phyloP scores from a whole-genome alignment of 768 basidiomycete genomes.

The Rhodotorula babjevae region DNA sequence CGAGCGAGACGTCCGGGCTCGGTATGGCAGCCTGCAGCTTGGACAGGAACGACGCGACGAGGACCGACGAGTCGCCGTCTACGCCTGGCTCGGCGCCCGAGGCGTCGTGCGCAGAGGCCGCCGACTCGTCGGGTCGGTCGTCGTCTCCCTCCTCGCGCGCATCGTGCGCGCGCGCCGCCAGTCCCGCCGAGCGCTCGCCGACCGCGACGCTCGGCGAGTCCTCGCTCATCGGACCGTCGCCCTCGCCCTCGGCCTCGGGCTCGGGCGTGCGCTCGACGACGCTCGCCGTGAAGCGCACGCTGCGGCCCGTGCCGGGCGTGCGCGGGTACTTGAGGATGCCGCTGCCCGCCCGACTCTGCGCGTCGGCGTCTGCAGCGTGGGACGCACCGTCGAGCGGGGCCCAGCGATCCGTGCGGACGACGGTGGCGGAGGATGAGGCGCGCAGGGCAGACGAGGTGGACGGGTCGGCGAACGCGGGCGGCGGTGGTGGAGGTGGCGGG shows the following conservation, averaged over 20 bases:
- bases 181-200: background rate
- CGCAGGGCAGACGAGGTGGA: background rate
- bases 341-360: background rate
- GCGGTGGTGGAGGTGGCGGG: conserved; percentile 11
- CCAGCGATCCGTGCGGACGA: background rate
- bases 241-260: background rate
- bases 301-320: conserved; percentile 36
- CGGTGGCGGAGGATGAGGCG: background rate
- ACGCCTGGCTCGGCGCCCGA: background rate
- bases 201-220: background rate
- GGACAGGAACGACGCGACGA: conserved; percentile 23
- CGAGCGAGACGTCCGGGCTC: conserved; percentile 25
- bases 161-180: background rate
- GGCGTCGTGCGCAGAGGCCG: rapidly evolving
- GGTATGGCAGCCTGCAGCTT: conserved; percentile 21
- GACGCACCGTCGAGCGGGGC: background rate
- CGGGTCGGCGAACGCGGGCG: background rate
- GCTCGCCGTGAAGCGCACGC: conserved; percentile 26
- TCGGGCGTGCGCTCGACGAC: background rate
- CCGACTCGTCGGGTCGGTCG: background rate
- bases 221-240: background rate
- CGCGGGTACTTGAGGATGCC: conserved; percentile 27
- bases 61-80: conserved; percentile 1
- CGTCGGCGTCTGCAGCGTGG: background rate
- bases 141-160: background rate